Evolutionary conservation across 495 filamentous ascomycete species (phyloP).

Genomic region (Aspergillus taichungensis): DNA sequence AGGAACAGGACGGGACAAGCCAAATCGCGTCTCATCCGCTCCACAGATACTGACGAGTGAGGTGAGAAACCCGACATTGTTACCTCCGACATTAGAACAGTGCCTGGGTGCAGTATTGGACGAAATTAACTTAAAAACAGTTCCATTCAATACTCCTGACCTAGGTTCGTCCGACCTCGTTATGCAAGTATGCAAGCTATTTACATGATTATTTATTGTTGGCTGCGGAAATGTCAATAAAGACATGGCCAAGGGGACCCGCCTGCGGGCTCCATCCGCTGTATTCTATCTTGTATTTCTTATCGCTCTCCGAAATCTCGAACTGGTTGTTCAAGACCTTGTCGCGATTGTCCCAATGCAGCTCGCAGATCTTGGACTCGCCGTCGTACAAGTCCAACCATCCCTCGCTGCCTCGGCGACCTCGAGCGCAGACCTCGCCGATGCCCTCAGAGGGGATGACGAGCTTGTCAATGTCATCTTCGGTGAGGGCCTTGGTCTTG

Average conservation of each 20-base stretch:
- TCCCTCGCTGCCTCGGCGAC: constrained; percentile 31
- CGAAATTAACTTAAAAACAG: no score
- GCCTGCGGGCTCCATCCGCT: constrained; percentile 29
- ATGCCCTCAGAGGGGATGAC: constrained; percentile 23
- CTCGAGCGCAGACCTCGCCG: constrained; percentile 27
- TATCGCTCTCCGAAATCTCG: constrained; percentile 22
- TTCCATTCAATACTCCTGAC: no score
- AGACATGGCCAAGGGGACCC: constrained; percentile 32
- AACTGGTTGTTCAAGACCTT: constrained; percentile 19
- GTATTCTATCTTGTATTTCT: constrained; percentile 26
- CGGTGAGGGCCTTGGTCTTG: constrained; percentile 22
- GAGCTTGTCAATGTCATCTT: constrained; percentile 30
- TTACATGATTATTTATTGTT: constrained; percentile 10
- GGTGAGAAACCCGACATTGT: no score
- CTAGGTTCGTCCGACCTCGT: no score
- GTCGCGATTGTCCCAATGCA: constrained; percentile 33
- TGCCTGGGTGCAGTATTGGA: no score
- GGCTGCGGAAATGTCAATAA: constrained; percentile 20
- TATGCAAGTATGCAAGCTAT: no score
- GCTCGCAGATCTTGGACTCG: constrained; percentile 31
- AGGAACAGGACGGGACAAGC: no score
- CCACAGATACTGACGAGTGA: no score
- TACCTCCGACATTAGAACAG: no score
- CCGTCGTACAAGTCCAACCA: constrained; percentile 30
- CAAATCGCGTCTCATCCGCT: no score